Evolutionary conservation across 805 yeast species (phyloP), one percentile per base, ranked within the genome.

Genomic region (Starmerella kuoi): DNA sequence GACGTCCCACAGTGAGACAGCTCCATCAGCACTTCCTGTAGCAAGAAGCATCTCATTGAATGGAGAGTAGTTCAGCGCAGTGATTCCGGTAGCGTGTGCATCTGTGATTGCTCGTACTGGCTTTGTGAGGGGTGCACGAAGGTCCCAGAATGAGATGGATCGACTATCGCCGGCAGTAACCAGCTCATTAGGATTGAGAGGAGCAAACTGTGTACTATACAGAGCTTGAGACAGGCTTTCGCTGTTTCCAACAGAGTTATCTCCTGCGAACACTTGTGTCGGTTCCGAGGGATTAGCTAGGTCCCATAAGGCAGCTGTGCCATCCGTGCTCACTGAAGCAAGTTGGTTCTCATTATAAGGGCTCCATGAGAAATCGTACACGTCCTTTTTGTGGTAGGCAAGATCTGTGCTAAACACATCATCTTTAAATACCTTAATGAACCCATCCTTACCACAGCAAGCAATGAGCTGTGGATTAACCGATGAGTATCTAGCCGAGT

Each of bases 101-200:
- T 69, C 68, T 18, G 66, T 59, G 20, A 50, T 49, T 17, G 17
- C 24, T 14, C 54, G 44, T 12, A 25, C 35, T 20, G 40, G 37
- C 26, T 21, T 17, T 17, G 19, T 17, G 18, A 39, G 30, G 17
- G 45, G 38, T 21, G 38, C 21, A 20, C 54, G 42, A 20, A 37
- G 25, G 38, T 50, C 94, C 76, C 84, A 84, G 30, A 79, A 64
- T 42, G 72, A 73, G 24, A 84, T 72, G n/a, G 75, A 62, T 53
- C 76, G 74, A 58, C 84, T 94, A 27, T 79, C 74, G 9, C 86
- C 81, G 15, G 80, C 94, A 1, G 91, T 80, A 7, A 77, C 88
- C 38, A 80, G 67, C 46, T 83, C 59, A 30, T 72, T 61, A 24
- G 54, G 52, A 31, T 67, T 59, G n/a, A 53, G 52, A 0, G 83